Base-by-base conservation (phyloP, 768 basidiomycete genomes). In the Megacollybia marginata region DNA sequence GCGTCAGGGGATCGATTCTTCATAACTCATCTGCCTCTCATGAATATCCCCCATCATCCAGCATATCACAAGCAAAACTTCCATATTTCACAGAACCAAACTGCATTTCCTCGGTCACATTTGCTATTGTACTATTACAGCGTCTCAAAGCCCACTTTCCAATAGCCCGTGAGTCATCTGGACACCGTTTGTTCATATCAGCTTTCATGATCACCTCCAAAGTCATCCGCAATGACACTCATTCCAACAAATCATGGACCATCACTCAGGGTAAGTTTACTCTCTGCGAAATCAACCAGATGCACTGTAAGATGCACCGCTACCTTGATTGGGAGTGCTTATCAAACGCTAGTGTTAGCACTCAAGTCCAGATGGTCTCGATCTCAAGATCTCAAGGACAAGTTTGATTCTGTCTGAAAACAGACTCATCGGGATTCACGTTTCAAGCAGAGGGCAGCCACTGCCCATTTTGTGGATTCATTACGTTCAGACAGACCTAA, bases 291-390 rank as follows among this genome's bases (percentile, higher is more conserved):
- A 85, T 96, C 60, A 96, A 96, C 65, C 92, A 94, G 73, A 93
- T 94, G 92, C 92, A 94, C 70, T 72, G 91, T 18, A 92, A 94
- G 67, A 92, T 96, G 85, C 92, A 76, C 59, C 73, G 80, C 12
- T 98, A 97, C 60, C 71, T 99, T 40, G 93, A 94, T 62, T 97
- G 92, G 93, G 85, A 89, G 59, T 70, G 89, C 7, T 86, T 82
- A 40, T 83, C 88, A 47, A 86, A 88, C 47, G n/a, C n/a, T n/a
- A n/a, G n/a, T n/a, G n/a, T n/a, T n/a, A n/a, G n/a, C n/a, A n/a
- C n/a, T n/a, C n/a, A n/a, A n/a, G n/a, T n/a, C n/a, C n/a, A n/a
- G n/a, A n/a, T n/a, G n/a, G n/a, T n/a, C n/a, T n/a, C n/a, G n/a
- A n/a, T n/a, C n/a, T n/a, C n/a, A n/a, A n/a, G n/a, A n/a, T n/a